Base-by-base conservation (phyloP, 495 filamentous ascomycete genomes). In the Echria macrotheca region DNA sequence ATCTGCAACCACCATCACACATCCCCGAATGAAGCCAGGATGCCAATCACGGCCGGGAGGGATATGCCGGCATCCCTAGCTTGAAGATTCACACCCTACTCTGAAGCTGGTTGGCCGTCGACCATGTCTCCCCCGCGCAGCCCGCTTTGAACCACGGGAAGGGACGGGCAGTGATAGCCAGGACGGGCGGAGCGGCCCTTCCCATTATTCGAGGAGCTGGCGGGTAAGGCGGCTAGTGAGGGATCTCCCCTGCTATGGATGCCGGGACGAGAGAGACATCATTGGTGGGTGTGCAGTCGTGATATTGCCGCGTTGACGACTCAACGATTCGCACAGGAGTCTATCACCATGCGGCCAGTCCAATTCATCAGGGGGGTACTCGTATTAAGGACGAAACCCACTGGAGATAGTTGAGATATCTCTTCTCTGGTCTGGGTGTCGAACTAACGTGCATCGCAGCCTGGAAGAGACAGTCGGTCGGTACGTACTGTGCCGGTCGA, bases 1-100 rank as follows among this genome's bases (percentile, higher is more conserved):
- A 48, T 48, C 46, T 48, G 46, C 46, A 40, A 48, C 46, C 22
- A 26, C 45, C 12, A 37, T 47, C 45, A 47, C 45, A 47, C 45
- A 5, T 25, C 31, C 18, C 17, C 10, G 22, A 9, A 19, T 5
- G n/a, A 15, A 17, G 8, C 2, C 18, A 25, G 26, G 7, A 33
- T 17, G 22, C 25, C 46, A 19, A 48, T 39, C 33, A 39, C 33
- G 31, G 8, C 22, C 8, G 31, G 46, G 35, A 15, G n/a, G 23
- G 25, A 24, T 12, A 15, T 17, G 32, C 46, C 35, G 24, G 46
- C 35, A 48, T 38, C 18, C 46, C 35, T 48, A 40, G 35, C 46
- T 19, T 38, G 21, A 17, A 24, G 18, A 31, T 28, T 28, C 25
- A 29, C 24, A 29, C 25, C 10, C 15, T 2, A 5, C 9, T 19